Base-by-base conservation (phyloP, 768 basidiomycete genomes). In the Tricholomella constricta region DNA sequence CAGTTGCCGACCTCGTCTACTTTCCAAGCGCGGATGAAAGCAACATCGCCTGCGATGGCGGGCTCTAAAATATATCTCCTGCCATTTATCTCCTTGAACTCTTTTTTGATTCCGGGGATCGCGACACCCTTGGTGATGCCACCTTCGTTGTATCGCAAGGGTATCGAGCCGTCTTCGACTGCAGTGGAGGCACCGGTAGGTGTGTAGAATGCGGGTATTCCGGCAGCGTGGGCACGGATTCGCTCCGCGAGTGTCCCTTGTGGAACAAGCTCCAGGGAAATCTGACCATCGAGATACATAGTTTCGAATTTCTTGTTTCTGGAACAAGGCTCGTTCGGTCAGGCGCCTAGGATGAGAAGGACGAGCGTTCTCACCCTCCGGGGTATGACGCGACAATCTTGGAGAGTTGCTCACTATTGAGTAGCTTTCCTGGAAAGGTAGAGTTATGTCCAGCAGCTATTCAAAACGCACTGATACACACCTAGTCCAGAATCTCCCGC, bases 141-240 rank as follows among this genome's bases (percentile, higher is more conserved):
- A 17, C 89, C 89, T 20, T 81, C 76, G 45, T 89, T 86, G 69
- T 91, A 93, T 20, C 86, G 80, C 59, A 88, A 79, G 23, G 92
- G 89, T 62, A 94, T 91, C 3, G 79, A 69, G 1, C 92, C 92
- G 42, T 84, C 73, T 68, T 94, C 89, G 2, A 93, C 82, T 2
- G 90, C 90, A 17, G 92, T 94, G 19, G 81, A 81, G 7, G 91
- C 90, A 14, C 94, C 94, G 0, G 93, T 94, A 14, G 93, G 94
- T 5, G 91, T 96, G 71, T 78, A 95, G 76, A 97, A 94, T n/a
- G 88, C 92, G 15, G 94, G 93, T 54, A 94, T 92, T 45, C 94
- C 94, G 10, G 91, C 89, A 8, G 91, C 93, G 52, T 91, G 89
- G 6, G 94, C 89, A 31, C 93, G 87, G 55, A 94, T 77, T 52